Base-by-base conservation (phyloP, 129 eudicot genomes). In the Artemisia argyi region DNA sequence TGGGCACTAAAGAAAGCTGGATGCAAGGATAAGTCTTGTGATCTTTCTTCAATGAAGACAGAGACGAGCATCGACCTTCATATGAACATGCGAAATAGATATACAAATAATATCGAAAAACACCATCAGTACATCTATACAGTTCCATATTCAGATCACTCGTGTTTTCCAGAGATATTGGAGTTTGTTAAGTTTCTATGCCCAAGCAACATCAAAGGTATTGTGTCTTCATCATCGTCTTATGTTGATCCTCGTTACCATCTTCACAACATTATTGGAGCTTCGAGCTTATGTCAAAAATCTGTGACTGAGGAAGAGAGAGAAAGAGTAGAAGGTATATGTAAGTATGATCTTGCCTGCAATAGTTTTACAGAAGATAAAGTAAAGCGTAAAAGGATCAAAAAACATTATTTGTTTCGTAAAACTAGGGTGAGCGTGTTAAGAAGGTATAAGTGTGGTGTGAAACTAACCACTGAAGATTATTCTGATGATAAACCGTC, bases 201-300 rank as follows among this genome's bases (percentile, higher is more conserved):
- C 71, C 98, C 98, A 28, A 54, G 24, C 54, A 78, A 82, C 61
- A 66, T 92, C 54, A 92, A 81, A 80, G 96, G 96, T 59, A 92
- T 89, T 11, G 96, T 92, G 69, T 89, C 96, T 46, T 85, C 91
- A 42, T 85, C 91, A 42, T 68, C 86, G 5, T 82, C 76, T 72
- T 83, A 85, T 72, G 79, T 86, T 73, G 88, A 92, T 46, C 96
- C 98, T 22, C 72, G 77, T 78, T 89, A 83, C 81, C 88, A 85
- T 75, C 88, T 92, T 63, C 84, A 78, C 65, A 76, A 85, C 73
- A 78, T 92, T 50, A 83, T 86, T 66, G 83, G 96, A 68, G 53
- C 80, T 8, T 76, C 81, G 28, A 73, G 71, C 47, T 59, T 76
- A 62, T 58, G 30, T 74, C 78, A 48, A 73, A 81, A 85, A 28